Evolutionary conservation across 495 filamentous ascomycete genomes (phyloP), one percentile per base, ranked within the genome.

Genomic region (Penicillium antarcticum): DNA sequence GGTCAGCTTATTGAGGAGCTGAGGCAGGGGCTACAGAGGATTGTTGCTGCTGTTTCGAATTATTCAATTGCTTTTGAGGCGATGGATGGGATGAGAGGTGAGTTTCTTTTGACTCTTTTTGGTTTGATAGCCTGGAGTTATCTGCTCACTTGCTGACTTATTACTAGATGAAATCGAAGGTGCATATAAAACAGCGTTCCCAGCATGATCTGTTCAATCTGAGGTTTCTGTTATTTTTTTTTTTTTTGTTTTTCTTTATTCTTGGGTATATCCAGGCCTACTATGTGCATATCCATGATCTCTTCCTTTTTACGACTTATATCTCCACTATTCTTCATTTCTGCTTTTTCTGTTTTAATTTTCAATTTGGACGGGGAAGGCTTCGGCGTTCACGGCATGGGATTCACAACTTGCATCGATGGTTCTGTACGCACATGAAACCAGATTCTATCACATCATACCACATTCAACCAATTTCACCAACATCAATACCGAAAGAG

Each of bases 21-120:
- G n/a, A 68, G 77, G n/a, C 70, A 76, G 55, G 80, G 77, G 0
- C 57, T 85, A 13, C 67, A 74, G 9, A 66, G 75, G 3, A 75
- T 83, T 39, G 62, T 82, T 19, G 65, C 60, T 11, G 72, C 77
- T 11, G 65, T 81, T 1, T 71, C 74, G 16, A 85, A 83, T 58
- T 85, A 82, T 48, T 75, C 75, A 8, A 60, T 72, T 45, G 79
- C 81, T 53, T 85, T 80, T 51, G 81, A 85, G 65, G 81, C 80
- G 6, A 63, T 85, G 47, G 76, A 76, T 52, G 81, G 81, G 16
- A 83, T 85, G 81, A 74, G 79, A 79, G 80, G 81, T 83, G 48
- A 61, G 57, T 62, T 35, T 17, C 13, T 7, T 2, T 43, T n/a
- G 21, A 12, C 36, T 18, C 11, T 38, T 14, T 29, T 42, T 45